Base-by-base conservation (phyloP, 2,329 filamentous ascomycete species). In the Myriosclerotinia curreyana region DNA sequence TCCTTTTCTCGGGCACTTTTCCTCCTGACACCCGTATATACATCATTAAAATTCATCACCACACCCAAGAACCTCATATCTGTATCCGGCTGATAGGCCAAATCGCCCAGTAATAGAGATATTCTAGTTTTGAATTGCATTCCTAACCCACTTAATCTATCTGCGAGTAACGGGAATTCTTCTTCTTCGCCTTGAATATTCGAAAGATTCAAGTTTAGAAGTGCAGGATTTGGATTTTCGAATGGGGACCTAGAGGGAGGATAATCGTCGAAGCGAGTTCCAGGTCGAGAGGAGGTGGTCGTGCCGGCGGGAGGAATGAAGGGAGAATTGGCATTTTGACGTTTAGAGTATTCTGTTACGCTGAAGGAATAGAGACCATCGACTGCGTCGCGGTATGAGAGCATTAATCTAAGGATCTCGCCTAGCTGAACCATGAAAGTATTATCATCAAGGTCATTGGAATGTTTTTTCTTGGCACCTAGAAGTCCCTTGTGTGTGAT, bases 1-100 rank as follows among this genome's bases (percentile, higher is more conserved):
- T 61, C 48, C 14, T 28, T 44, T 34, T 52, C 38, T 20, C 59
- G 48, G 25, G 28, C 28, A n/a, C 46, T 61, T 11, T 46, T 44
- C 14, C 49, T 20, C 15, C 59, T 82, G 52, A 87, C 84, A 17
- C 91, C 90, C 76, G 91, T 85, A 76, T 98, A 98, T 34, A 96
- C 90, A 75, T 98, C 94, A 77, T 99, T 99, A 77, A 98, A 99
- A 78, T 98, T 99, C 92, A 99, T 98, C 49, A 95, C 91, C 54
- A 98, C 92, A 48, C 92, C 95, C 69, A 99, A 79, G 80, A 98
- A 98, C 62, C 94, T 84, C 87, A 99, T 91, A 76, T 99, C 95
- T 60, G 93, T 88, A 75, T 99, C 95, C 0, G 92, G 89, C 77
- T 98, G 94, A 77, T 96, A 94, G 11, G 92, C 90, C 68, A 99